Conservation (phyloP, 495 filamentous ascomycete species). For the Penicillium bovifimosum region DNA sequence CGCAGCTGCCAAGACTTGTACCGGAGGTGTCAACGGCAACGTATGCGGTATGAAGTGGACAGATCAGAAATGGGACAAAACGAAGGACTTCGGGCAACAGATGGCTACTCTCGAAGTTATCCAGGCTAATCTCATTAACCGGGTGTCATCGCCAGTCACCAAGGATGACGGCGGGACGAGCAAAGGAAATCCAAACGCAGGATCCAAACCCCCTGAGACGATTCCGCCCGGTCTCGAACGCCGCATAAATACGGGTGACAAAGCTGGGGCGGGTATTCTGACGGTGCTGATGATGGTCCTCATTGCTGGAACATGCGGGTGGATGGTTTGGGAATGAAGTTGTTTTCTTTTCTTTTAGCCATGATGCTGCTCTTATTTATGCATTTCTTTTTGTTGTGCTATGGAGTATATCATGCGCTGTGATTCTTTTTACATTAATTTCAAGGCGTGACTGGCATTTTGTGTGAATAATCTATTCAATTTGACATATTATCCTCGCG, state of each 20-base stretch:
- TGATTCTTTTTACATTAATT: not conserved
- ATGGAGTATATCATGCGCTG: not conserved
- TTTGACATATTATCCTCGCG: slow-evolving; percentile 1
- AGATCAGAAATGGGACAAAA: slow-evolving; percentile 47
- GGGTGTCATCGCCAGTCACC: slow-evolving; percentile 52
- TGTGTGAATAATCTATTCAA: slow-evolving; percentile 19
- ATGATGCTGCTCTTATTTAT: not conserved
- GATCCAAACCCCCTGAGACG: slow-evolving; percentile 24
- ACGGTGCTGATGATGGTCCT: slow-evolving; percentile 27
- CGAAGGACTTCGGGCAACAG: slow-evolving; percentile 61
- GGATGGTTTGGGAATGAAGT: slow-evolving; percentile 29
- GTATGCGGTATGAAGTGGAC: slow-evolving; percentile 66
- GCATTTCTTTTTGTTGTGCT: not conserved
- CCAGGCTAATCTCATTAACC: slow-evolving; percentile 52
- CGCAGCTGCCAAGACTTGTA: slow-evolving; percentile 67
- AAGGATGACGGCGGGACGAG: slow-evolving; percentile 69
- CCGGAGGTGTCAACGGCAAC: slow-evolving; percentile 46
- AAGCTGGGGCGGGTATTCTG: slow-evolving; percentile 31
- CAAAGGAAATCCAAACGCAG: slow-evolving; percentile 63
- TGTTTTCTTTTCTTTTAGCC: not conserved
- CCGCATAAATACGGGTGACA: slow-evolving; percentile 25
- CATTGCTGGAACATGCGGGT: slow-evolving; percentile 27
- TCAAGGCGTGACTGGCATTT: slow-evolving; percentile 1
- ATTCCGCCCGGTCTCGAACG: slow-evolving; percentile 13
- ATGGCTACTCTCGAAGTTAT: slow-evolving; percentile 66